A percentile compares a stretch with the other conserved stretches of the same genome.
Evolutionary conservation across 768 basidiomycete species (phyloP).

Genomic region (Lyophyllum atratum): DNA sequence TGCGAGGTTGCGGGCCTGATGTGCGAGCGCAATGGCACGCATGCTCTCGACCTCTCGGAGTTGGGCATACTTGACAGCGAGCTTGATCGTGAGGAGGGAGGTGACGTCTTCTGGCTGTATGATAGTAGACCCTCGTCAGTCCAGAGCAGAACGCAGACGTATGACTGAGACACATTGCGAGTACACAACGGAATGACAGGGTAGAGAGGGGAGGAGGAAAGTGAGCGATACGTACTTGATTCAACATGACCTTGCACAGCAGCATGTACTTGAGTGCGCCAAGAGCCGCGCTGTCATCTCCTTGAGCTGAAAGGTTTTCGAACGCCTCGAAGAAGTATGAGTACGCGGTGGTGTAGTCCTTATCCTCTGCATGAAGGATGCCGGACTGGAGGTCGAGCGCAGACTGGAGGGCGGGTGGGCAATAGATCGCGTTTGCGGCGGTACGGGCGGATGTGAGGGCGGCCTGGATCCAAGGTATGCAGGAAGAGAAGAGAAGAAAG

Average conservation of each 20-base stretch:
- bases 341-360: conserved; percentile 96
- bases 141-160: too few relatives aligned
- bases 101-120: conserved; percentile 90
- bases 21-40: conserved; percentile 93
- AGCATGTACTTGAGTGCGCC: conserved; percentile 97
- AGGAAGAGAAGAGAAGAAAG: background rate
- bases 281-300: conserved; percentile 68
- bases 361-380: conserved; percentile 93
- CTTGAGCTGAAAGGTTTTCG: conserved; percentile 81
- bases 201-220: background rate
- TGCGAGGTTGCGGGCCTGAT: conserved; percentile 85
- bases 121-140: background rate
- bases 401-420: conserved; percentile 48
- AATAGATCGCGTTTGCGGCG: conserved; percentile 95
- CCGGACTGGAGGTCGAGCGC: conserved; percentile 60
- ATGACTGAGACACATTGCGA: too few relatives aligned
- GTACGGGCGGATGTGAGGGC: conserved; percentile 89
- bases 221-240: conserved; percentile 61
- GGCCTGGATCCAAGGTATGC: conserved; percentile 50
- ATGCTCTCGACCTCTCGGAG: conserved; percentile 91
- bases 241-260: conserved; percentile 97
- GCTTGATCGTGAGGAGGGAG: conserved; percentile 81
- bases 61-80: conserved; percentile 86
- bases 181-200: too few relatives aligned
- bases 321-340: conserved; percentile 98